Base-by-base conservation (phyloP, 2,329 filamentous ascomycete genomes). In the Sporothrix humicola region DNA sequence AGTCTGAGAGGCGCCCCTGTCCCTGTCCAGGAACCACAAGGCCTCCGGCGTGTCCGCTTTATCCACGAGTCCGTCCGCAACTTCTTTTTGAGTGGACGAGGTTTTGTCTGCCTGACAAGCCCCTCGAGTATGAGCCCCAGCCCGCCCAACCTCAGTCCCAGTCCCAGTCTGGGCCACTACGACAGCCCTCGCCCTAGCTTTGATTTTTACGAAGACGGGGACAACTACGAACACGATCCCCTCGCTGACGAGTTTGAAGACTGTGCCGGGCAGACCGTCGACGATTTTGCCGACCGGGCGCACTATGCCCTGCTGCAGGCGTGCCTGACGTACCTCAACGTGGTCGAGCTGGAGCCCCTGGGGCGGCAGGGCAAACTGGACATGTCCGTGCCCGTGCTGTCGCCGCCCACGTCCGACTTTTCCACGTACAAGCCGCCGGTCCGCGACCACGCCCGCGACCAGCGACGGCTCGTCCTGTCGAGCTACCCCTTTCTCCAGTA, bases 401-500 rank as follows among this genome's bases (percentile, higher is more conserved):
- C 10, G 3, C 56, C 5, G 56, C 26, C 23, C 23, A 58, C 23
- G 54, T 31, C 54, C 23, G 54, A 20, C 54, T 31, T 26, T 23
- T 26, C 44, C 44, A 13, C 44, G 9, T 48, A 48, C 44, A 58
- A 58, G 54, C 23, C 23, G 3, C 23, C 23, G 1, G 31, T 37
- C 31, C 31, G 7, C 31, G 15, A 12, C 56, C 56, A 58, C 9
- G 59, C 44, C 59, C 17, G 59, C 7, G 37, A 78, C 73, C 79
- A 81, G 69, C 77, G 79, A 52, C 75, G 77, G 8, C 78, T 80
- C 2, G 73, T 80, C 54, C 76, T 78, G 23, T 77, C 79, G 0
- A 78, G 77, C 26, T 79, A 80, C 75, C 80, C 81, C 2, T 80
- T 82, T 71, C 76, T 82, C 0, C 75, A 77, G 37, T 81, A 82